Conservation (phyloP, 2,329 filamentous ascomycete species). For the Blastomyces gilchristii region DNA sequence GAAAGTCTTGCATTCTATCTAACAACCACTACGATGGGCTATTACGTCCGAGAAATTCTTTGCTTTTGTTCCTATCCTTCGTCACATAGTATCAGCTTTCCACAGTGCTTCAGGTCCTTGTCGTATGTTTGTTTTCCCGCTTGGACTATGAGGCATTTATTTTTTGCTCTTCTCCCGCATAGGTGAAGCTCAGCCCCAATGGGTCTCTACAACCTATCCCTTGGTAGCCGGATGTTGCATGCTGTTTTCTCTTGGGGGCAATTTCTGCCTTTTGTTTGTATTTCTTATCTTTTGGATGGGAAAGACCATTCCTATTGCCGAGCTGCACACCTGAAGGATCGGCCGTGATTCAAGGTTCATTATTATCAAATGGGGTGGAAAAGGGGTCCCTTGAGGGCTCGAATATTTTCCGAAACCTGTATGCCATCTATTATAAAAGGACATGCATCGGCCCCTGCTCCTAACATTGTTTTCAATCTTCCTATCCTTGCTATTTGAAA, state of each 20-base stretch:
- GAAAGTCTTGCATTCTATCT: background rate
- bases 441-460: background rate
- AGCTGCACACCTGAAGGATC: background rate
- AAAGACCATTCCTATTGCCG: background rate
- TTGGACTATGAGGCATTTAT: constrained; percentile 2
- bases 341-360: background rate
- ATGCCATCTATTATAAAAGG: background rate
- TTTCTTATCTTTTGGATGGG: background rate
- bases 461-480: background rate
- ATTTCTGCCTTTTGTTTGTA: background rate
- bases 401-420: background rate
- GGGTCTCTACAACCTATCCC: background rate
- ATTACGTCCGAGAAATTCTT: background rate
- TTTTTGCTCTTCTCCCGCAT: background rate
- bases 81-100: background rate
- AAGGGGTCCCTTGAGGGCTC: background rate
- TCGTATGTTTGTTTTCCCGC: background rate
- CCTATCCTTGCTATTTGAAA: background rate
- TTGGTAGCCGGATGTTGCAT: constrained; percentile 1
- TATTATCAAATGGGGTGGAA: background rate
- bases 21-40: background rate
- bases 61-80: background rate
- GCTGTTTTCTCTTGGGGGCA: background rate
- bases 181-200: background rate
- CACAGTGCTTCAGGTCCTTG: background rate